These are phyloP conservation scores for Apostasia ramifera DNA, from an alignment of 106 monocot species.

Conservation along the genomic window DNA sequence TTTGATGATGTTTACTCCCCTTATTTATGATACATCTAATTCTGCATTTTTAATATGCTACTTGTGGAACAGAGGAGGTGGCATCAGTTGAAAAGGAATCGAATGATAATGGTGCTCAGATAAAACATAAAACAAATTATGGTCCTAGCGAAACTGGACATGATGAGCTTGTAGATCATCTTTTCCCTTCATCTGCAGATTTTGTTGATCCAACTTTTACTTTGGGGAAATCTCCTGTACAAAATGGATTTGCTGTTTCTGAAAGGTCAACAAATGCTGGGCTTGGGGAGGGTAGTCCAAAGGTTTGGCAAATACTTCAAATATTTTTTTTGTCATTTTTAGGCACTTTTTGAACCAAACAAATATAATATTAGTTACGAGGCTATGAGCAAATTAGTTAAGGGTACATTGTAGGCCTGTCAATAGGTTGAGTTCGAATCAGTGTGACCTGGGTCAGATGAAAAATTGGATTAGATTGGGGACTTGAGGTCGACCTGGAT, in stretches of 20 bases:
- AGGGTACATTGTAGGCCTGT: no score
- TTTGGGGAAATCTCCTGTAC: conserved; percentile 64
- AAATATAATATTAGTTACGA: no score
- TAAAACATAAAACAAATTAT: not conserved
- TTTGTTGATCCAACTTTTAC: conserved; percentile 42
- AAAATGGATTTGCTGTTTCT: conserved; percentile 27
- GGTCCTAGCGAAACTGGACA: not conserved
- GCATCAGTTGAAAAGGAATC: conserved; percentile 6
- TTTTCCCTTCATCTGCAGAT: conserved; percentile 31
- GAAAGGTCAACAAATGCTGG: conserved; percentile 32
- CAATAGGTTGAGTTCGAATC: no score
- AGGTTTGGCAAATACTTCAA: conserved; percentile 34
- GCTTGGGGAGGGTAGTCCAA: conserved; percentile 83
- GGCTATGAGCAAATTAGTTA: no score
- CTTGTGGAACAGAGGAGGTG: conserved; percentile 18
- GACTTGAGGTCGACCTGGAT: no score
- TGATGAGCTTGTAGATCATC: conserved; percentile 20
- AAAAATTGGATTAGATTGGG: no score
- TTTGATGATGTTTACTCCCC: no score
- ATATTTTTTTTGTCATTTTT: no score
- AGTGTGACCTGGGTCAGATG: no score
- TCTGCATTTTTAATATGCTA: not conserved
- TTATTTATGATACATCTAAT: no score
- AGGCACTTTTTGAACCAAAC: no score
- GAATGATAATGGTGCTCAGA: not conserved